phyloP scores from a whole-genome alignment of 208 protist genomes.

The Acanthamoeba triangularis region DNA sequence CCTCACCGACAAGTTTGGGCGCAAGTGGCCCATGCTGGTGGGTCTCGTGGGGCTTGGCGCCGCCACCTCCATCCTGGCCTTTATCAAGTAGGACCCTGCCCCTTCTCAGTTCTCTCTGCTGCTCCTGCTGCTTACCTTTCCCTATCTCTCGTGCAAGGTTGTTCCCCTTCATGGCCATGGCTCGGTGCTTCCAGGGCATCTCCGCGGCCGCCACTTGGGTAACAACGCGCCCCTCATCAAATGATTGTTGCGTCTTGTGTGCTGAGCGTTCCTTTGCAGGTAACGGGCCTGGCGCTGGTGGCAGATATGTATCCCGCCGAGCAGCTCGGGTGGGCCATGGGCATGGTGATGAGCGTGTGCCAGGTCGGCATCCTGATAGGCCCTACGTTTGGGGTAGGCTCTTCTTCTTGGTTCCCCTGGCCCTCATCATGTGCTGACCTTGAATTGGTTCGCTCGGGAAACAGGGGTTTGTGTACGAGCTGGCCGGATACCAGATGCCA shows the following conservation, averaged over 20 bases:
- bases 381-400: neutral
- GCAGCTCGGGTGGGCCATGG: neutral
- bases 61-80: neutral
- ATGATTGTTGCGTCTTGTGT: neutral
- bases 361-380: conserved; percentile 3
- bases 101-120: neutral
- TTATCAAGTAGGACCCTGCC: neutral
- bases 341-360: conserved; percentile 31
- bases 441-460: neutral
- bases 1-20: conserved; percentile 17
- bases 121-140: neutral
- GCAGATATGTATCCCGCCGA: neutral
- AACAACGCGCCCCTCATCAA: neutral
- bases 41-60: neutral
- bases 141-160: neutral
- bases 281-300: neutral
- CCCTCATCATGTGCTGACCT: neutral
- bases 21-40: conserved; percentile 6
- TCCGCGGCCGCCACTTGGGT: neutral
- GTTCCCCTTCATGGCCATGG: conserved; percentile 17
- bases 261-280: neutral
- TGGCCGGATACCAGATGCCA: neutral
- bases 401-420: too few species aligned
- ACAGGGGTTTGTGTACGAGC: conserved; percentile 16
- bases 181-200: conserved; percentile 1